phyloP scores from a whole-genome alignment of 257 asterid genomes.

The Forsythia viridissima region DNA sequence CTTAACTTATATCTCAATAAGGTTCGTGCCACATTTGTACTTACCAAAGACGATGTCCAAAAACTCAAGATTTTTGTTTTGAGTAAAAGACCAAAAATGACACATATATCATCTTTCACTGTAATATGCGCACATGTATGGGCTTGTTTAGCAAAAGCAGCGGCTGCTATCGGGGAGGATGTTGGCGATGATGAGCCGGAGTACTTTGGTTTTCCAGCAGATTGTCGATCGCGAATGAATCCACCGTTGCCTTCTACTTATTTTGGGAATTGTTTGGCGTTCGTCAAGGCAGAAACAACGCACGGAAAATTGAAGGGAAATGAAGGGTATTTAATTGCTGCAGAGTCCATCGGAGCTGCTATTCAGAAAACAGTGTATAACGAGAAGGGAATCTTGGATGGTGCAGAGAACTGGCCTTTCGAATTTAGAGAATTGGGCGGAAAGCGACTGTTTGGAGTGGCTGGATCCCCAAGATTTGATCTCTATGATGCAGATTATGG shows the following conservation, averaged over 20 bases:
- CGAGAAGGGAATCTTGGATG: slow-evolving; percentile 24
- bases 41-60: slow-evolving; percentile 19
- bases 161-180: neutral
- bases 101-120: slow-evolving; percentile 35
- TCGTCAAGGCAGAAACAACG: slow-evolving; percentile 1
- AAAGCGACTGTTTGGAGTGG: slow-evolving; percentile 18
- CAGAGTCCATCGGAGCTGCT: slow-evolving; percentile 24
- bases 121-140: slow-evolving; percentile 38
- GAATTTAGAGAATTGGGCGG: neutral
- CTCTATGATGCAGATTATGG: slow-evolving; percentile 36
- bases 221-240: slow-evolving; percentile 28
- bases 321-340: slow-evolving; percentile 29
- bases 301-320: slow-evolving; percentile 20
- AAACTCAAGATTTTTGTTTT: slow-evolving; percentile 28
- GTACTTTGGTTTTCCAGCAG: slow-evolving; percentile 17
- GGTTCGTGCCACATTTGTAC: slow-evolving; percentile 35
- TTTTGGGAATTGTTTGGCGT: slow-evolving; percentile 41
- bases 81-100: neutral
- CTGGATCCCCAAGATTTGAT: slow-evolving; percentile 46
- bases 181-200: slow-evolving; percentile 12
- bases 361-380: slow-evolving; percentile 17
- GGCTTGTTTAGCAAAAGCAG: slow-evolving; percentile 34
- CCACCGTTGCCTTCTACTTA: slow-evolving; percentile 39
- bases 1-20: slow-evolving; percentile 6
- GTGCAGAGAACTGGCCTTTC: slow-evolving; percentile 22